Percentiles rank a stretch among this genome's conserved stretches.
These are phyloP conservation scores for Fusarium solani-melongenae DNA, from an alignment of 2,329 filamentous ascomycete genomes.

Conservation along the genomic window DNA sequence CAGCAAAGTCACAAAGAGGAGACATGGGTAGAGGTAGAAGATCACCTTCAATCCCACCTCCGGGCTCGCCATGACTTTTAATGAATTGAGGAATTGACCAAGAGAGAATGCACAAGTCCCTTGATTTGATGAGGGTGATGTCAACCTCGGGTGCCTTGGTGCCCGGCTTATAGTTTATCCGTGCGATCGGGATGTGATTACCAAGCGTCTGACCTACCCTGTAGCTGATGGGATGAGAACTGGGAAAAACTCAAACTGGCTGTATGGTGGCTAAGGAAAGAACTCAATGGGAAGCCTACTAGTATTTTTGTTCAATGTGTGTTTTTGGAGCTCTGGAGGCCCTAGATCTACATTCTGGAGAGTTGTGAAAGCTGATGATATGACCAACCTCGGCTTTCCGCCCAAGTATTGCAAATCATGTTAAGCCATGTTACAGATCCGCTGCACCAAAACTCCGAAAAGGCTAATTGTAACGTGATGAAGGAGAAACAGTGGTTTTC, in stretches of 20 bases:
- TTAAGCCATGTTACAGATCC: rapidly evolving
- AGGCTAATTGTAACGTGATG: background rate
- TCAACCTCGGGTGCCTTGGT: background rate
- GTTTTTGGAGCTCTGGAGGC: background rate
- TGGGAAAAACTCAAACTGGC: background rate
- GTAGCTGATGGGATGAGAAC: background rate
- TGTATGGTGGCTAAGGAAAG: background rate
- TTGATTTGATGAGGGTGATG: background rate
- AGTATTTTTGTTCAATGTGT: background rate
- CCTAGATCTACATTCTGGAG: background rate
- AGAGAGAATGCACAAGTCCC: background rate
- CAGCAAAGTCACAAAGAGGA: slow-evolving; percentile 51
- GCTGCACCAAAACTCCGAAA: background rate
- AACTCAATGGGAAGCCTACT: background rate
- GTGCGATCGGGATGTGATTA: background rate
- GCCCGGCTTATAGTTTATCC: background rate
- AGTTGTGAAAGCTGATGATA: background rate
- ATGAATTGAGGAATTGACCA: background rate
- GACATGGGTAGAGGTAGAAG: slow-evolving; percentile 56
- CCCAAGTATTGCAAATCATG: rapidly evolving
- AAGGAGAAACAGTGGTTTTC: background rate
- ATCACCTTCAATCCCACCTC: slow-evolving; percentile 51
- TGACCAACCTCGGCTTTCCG: too few relatives aligned
- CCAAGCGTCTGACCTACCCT: background rate
- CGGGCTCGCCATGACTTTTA: slow-evolving; percentile 46